Evolutionary conservation across 2,329 filamentous ascomycete genomes (phyloP), one percentile per base, ranked within the genome.

Genomic region (Tolypocladium paradoxum): DNA sequence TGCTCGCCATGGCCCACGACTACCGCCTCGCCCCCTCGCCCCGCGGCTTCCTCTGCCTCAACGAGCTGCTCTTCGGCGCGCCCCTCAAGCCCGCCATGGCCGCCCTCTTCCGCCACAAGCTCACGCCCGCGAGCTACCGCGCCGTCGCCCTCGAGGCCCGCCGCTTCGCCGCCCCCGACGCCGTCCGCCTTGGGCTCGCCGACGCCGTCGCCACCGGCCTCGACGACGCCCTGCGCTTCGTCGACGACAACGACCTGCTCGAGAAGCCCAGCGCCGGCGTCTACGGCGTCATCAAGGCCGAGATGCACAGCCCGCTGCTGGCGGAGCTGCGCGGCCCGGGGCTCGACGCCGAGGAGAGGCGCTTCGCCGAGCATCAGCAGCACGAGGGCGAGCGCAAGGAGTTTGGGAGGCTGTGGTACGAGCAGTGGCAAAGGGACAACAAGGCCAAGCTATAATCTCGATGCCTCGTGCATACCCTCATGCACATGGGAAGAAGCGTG

Each of bases 1-100:
- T 93, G 84, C 73, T 87, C 11, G 81, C 87, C 54, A 88, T 90
- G 79, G 82, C 87, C 70, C 87, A 91, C 69, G 88, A 92, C 71
- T 93, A 93, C 72, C 81, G 89, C 31, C 76, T 93, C 59, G 87
- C 88, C 73, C 86, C 86, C 63, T 79, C 84, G 0, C 64, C 75
- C 2, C 75, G 78, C 22, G 89, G 88, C n/a, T 91, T 82, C 69
- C 68, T 88, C 38, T 92, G 88, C 69, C 72, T 93, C 59, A 92
- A 92, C 68, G 88, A 93, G 71, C 75, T 93, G 16, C 83, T 90
- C 59, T 86, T 93, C 56, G 88, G 88, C 50, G 84, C 85, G 1
- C 81, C 85, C n/a, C 77, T 93, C 36, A 79, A 83, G 58, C 77
- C 87, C 3, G 76, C 87, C 55, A 90, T 95, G 87, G 79, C 79